Evolutionary conservation across 2,329 filamentous ascomycete genomes (phyloP).

Genomic region (Ilyonectria sp.): DNA sequence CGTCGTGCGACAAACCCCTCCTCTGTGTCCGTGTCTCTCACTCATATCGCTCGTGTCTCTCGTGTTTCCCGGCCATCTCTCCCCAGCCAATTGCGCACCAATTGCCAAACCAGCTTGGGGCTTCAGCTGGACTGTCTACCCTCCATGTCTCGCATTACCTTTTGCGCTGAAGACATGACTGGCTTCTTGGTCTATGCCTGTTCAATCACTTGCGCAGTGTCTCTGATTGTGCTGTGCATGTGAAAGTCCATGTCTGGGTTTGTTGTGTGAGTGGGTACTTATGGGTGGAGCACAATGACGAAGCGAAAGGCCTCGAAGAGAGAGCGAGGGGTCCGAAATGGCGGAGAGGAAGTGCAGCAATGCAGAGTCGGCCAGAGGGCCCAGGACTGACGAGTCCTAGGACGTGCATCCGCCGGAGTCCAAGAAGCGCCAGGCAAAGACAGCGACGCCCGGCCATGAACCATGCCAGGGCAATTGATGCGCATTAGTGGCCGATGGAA

Average conservation of each 20-base stretch:
- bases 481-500: conserved; percentile 42
- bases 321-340: conserved; percentile 15
- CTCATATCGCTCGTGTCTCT: conserved; percentile 10
- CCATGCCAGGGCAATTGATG: conserved; percentile 42
- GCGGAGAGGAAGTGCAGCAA: conserved; percentile 19
- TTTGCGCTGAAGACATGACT: background rate
- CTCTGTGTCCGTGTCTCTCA: background rate
- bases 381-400: conserved; percentile 15
- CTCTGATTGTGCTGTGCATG: conserved; percentile 17
- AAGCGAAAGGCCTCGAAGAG: conserved; percentile 20
- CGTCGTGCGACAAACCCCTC: conserved; percentile 31
- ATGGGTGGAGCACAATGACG: conserved; percentile 28
- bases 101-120: conserved; percentile 3
- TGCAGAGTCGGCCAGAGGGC: conserved; percentile 7
- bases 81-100: conserved; percentile 24
- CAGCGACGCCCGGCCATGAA: conserved; percentile 20
- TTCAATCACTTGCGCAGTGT: conserved; percentile 1
- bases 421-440: conserved; percentile 5
- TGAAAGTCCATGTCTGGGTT: conserved; percentile 30
- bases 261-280: conserved; percentile 19
- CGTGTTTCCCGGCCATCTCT: conserved; percentile 4
- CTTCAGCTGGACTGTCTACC: background rate
- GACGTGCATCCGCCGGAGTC: conserved; percentile 8
- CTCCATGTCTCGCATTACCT: conserved; percentile 1
- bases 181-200: background rate